Conservation (phyloP, 441 rosid genomes). For the Aquilaria agallochum region DNA sequence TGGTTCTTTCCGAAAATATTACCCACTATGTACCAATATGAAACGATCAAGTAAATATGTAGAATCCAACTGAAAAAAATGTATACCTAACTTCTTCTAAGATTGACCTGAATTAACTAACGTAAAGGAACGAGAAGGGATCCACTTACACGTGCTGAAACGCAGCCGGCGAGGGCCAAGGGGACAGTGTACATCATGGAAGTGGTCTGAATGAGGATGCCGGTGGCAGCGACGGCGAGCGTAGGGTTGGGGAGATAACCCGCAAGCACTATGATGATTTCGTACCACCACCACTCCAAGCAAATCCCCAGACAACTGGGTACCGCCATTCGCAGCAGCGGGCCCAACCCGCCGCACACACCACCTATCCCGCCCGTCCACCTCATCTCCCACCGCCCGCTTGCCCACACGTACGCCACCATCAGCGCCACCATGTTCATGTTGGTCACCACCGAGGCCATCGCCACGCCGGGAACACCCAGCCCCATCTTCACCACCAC, state of each 20-base stretch:
- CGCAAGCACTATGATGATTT: conserved; percentile 83
- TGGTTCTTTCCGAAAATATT: too few species aligned
- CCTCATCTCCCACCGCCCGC: conserved; percentile 48
- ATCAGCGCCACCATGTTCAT: conserved; percentile 71
- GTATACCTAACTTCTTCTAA: too few species aligned
- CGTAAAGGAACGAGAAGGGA: background rate
- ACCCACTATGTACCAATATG: too few species aligned
- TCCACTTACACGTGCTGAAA: conserved; percentile 83
- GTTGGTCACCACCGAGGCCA: conserved; percentile 88
- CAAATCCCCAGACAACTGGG: conserved; percentile 97
- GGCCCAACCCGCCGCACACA: conserved; percentile 58
- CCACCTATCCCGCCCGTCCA: conserved; percentile 41
- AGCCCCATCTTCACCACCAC: conserved; percentile 47
- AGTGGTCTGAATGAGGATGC: conserved; percentile 95
- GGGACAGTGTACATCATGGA: conserved; percentile 98
- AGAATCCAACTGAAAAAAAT: too few species aligned
- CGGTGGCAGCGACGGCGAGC: conserved; percentile 87
- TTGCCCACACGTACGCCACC: conserved; percentile 69
- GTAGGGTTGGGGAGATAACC: conserved; percentile 91
- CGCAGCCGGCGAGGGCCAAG: conserved; percentile 96
- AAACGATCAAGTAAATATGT: too few species aligned
- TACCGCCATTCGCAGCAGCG: conserved; percentile 76
- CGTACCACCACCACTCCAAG: conserved; percentile 99
- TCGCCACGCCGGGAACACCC: conserved; percentile 95
- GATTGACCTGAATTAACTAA: too few species aligned